Percentiles rank a stretch among this genome's conserved stretches.
These are phyloP conservation scores for Acer saccharum DNA, from an alignment of 345 rosid species.

Conservation along the genomic window DNA sequence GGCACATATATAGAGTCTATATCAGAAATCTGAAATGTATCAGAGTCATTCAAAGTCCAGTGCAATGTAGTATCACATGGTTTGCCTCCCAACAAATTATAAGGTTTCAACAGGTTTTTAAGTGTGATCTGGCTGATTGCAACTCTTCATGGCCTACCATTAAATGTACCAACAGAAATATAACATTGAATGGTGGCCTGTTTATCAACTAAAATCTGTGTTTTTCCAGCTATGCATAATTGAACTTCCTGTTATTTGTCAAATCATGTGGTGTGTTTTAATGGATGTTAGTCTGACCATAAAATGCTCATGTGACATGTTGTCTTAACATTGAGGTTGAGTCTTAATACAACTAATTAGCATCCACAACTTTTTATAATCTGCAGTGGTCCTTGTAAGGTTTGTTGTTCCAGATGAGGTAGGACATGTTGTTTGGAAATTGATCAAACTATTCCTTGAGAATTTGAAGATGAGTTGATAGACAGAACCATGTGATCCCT, in stretches of 20 bases:
- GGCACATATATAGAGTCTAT: background rate
- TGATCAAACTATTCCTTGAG: background rate
- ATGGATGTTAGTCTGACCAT: background rate
- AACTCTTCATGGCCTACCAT: background rate
- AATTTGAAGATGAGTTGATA: constrained; percentile 14
- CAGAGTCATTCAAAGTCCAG: background rate
- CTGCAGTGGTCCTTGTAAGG: background rate
- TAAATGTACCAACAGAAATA: background rate
- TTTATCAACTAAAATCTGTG: too few species aligned
- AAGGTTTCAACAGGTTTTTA: background rate
- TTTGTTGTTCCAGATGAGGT: background rate
- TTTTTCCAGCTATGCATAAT: too few species aligned
- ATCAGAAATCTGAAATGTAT: background rate
- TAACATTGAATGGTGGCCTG: background rate
- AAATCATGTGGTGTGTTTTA: background rate
- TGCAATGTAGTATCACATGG: background rate
- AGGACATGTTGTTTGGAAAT: background rate
- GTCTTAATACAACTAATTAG: background rate
- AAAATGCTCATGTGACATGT: background rate
- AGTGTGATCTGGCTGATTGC: background rate
- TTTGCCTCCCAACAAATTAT: constrained; percentile 4
- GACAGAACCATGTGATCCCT: constrained; percentile 35
- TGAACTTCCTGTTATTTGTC: too few species aligned
- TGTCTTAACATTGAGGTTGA: background rate
- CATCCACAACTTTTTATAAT: background rate